Conservation (phyloP, 352 stramenopile genomes). For the Pythium volutum region DNA sequence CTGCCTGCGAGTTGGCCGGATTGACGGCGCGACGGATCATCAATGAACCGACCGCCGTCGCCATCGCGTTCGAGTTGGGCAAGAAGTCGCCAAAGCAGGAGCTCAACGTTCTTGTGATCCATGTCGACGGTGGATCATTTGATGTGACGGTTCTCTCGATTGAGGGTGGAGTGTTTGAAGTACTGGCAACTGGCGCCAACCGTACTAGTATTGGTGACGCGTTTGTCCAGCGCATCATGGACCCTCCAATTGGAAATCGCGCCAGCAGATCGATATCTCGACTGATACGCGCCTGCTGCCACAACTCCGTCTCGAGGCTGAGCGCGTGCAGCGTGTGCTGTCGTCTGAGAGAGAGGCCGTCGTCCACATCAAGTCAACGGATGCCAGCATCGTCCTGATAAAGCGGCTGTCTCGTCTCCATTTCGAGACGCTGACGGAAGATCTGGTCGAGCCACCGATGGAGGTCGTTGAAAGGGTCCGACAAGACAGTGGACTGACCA, state of each 20-base stretch:
- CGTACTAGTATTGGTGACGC: constrained; percentile 98
- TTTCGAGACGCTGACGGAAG: constrained; percentile 98
- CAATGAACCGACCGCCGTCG: constrained; percentile 92
- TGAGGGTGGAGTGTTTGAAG: constrained; percentile 98
- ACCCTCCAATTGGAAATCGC: constrained; percentile 99
- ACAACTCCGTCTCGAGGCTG: constrained; percentile 95
- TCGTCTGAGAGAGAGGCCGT: constrained; percentile 93
- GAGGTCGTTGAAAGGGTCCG: constrained; percentile 93
- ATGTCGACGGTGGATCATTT: neutral
- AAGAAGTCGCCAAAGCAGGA: constrained; percentile 33
- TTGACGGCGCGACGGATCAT: constrained; percentile 58
- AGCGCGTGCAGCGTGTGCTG: constrained; percentile 98
- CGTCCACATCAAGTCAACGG: constrained; percentile 96
- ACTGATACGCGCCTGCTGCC: constrained; percentile 94
- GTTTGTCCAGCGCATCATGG: constrained; percentile 99
- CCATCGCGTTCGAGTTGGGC: constrained; percentile 88
- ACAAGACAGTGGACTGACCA: constrained; percentile 94
- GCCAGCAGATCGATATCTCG: constrained; percentile 92
- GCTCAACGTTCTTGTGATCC: constrained; percentile 5
- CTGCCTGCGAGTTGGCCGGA: constrained; percentile 27
- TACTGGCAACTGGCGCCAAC: constrained; percentile 98
- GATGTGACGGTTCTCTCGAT: neutral
- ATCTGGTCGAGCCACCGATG: constrained; percentile 99
- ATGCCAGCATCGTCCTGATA: constrained; percentile 93
- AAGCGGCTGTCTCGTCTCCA: constrained; percentile 93